Conservation (phyloP, 2,329 filamentous ascomycete genomes). For the Dactylellina cionopaga region DNA sequence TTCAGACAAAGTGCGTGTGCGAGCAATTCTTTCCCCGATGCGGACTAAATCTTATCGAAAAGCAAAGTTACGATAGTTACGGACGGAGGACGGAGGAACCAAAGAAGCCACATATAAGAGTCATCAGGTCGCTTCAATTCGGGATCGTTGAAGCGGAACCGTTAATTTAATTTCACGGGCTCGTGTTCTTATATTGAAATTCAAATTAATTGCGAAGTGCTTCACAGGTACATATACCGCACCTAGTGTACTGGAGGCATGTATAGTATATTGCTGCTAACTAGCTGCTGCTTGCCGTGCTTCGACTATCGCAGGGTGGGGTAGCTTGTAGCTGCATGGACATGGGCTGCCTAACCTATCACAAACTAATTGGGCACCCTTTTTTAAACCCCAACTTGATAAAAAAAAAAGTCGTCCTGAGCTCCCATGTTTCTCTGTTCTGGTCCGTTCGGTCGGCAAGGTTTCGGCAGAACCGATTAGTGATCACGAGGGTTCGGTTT, state of each 20-base stretch:
- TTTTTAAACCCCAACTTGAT: conserved; percentile 9
- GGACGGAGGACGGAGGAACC: too few relatives aligned
- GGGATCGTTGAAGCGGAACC: conserved; percentile 36
- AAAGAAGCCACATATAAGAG: conserved; percentile 38
- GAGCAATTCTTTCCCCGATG: too few relatives aligned
- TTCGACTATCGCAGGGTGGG: conserved; percentile 42
- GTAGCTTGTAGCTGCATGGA: conserved; percentile 43
- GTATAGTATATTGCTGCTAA: too few relatives aligned
- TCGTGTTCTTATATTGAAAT: conserved; percentile 22
- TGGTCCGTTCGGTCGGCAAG: conserved; percentile 33
- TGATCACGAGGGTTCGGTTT: conserved; percentile 47
- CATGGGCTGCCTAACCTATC: conserved; percentile 45
- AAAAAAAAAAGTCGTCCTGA: conserved; percentile 35
- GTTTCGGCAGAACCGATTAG: conserved; percentile 51
- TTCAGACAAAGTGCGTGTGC: too few relatives aligned
- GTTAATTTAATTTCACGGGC: conserved; percentile 4
- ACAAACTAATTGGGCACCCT: too few relatives aligned
- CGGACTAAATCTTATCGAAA: too few relatives aligned
- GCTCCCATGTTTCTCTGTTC: too few relatives aligned
- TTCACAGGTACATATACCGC: conserved; percentile 12
- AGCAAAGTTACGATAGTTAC: too few relatives aligned
- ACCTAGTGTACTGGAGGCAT: not conserved
- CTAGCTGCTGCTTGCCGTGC: not conserved
- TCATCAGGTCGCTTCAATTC: conserved; percentile 48
- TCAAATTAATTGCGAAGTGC: conserved; percentile 29